These are phyloP conservation scores for Paraphoma sp. DNA, from an alignment of 2,329 filamentous ascomycete genomes.

Conservation along the genomic window DNA sequence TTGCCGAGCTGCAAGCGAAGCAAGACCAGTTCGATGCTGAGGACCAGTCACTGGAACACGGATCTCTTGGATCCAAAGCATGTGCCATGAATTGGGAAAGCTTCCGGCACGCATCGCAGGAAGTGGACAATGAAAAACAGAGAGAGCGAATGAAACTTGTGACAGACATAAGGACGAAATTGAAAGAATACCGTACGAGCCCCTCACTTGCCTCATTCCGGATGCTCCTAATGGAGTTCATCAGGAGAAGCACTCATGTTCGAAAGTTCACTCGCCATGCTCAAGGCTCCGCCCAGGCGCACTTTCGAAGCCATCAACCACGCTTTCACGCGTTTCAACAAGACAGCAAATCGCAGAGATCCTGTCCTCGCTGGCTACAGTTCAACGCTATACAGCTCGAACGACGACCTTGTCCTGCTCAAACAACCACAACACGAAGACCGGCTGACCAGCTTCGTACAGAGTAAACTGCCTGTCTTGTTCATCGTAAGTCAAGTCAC, in stretches of 20 bases:
- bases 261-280: not conserved
- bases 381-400: not conserved
- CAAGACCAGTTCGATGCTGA: slow-evolving; percentile 1
- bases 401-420: not conserved
- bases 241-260: not conserved
- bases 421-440: not conserved
- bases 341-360: not conserved
- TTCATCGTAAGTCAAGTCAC: not conserved
- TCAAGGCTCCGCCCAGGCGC: not conserved
- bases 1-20: slow-evolving; percentile 7
- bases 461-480: not conserved
- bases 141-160: not conserved
- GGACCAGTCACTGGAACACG: slow-evolving; percentile 2
- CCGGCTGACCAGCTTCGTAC: not conserved
- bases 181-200: not conserved
- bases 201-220: no score
- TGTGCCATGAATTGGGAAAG: not conserved
- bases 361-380: not conserved
- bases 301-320: not conserved
- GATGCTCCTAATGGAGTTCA: no score
- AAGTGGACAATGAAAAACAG: not conserved
- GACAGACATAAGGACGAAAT: not conserved
- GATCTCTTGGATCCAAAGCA: slow-evolving; percentile 8
- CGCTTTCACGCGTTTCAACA: not conserved
- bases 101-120: not conserved